Conservation (phyloP, 192 early-diverging fungal species). For the Fimicolochytrium jonesii region DNA sequence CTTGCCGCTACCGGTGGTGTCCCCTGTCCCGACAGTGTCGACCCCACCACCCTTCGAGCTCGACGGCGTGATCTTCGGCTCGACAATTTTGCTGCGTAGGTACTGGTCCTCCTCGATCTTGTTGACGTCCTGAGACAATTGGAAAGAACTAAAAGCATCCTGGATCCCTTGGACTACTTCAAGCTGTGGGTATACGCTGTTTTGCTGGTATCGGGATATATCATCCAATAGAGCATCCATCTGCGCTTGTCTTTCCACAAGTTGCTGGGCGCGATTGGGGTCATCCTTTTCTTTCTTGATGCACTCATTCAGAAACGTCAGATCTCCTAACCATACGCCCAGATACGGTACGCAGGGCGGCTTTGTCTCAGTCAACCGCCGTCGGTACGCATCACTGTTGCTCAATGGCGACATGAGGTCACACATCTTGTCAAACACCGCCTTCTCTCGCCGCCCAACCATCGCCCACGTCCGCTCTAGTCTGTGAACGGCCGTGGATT, state of each 20-base stretch:
- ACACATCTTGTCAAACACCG: conserved; percentile 32
- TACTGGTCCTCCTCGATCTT: conserved; percentile 28
- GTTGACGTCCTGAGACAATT: conserved; percentile 14
- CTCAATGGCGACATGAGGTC: conserved; percentile 32
- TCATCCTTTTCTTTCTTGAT: conserved; percentile 38
- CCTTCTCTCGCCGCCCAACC: conserved; percentile 32
- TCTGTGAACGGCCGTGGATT: conserved; percentile 38
- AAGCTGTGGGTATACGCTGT: conserved; percentile 12
- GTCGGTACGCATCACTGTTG: conserved; percentile 40
- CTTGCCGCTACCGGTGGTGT: not conserved
- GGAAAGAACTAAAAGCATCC: conserved; percentile 12
- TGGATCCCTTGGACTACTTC: conserved; percentile 18
- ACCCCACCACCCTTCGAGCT: not conserved
- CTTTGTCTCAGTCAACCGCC: conserved; percentile 17
- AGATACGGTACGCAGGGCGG: conserved; percentile 41
- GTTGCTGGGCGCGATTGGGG: conserved; percentile 19
- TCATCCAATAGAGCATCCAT: conserved; percentile 33
- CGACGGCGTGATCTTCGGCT: not conserved
- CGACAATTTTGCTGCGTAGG: conserved; percentile 8
- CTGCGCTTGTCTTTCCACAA: conserved; percentile 31
- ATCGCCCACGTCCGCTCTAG: conserved; percentile 42
- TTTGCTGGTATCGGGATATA: conserved; percentile 24
- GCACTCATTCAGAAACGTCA: conserved; percentile 40
- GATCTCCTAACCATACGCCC: conserved; percentile 38
- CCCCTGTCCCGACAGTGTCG: not conserved